These are phyloP conservation scores for Solanum virginianum DNA, from an alignment of 257 asterid genomes.

Conservation along the genomic window DNA sequence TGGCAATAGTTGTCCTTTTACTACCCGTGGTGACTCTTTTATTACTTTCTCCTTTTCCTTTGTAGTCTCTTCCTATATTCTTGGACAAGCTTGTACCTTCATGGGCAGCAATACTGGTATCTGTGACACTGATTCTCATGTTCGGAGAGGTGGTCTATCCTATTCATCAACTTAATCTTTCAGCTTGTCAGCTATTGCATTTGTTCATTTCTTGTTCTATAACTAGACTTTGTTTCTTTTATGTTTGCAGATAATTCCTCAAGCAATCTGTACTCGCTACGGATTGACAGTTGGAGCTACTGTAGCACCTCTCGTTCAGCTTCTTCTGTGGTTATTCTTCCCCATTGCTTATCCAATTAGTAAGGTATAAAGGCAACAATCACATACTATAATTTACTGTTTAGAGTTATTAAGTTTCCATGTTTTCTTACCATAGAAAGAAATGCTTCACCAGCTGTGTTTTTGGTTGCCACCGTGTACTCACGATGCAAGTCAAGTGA, in stretches of 20 bases:
- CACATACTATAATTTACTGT: background rate
- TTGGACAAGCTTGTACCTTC: constrained; percentile 97
- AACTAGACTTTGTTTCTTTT: background rate
- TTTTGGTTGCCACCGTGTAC: background rate
- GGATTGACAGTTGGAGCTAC: constrained; percentile 92
- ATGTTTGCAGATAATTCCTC: constrained; percentile 76
- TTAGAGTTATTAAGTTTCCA: background rate
- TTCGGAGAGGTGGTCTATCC: constrained; percentile 70
- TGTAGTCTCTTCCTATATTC: constrained; percentile 93
- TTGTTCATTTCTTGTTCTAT: background rate
- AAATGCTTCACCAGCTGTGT: background rate
- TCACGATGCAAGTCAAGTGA: background rate
- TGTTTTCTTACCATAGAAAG: background rate
- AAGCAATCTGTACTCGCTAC: constrained; percentile 93
- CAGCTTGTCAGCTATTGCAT: background rate
- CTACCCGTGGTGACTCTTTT: background rate
- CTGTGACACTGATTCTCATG: constrained; percentile 94
- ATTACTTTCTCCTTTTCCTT: background rate
- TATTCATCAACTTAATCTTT: background rate
- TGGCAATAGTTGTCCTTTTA: background rate
- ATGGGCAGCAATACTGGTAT: constrained; percentile 88
- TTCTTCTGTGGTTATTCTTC: constrained; percentile 85
- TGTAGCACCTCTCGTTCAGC: constrained; percentile 74
- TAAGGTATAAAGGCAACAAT: constrained; percentile 41
- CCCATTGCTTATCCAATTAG: constrained; percentile 93